phyloP scores from a whole-genome alignment of 2,329 filamentous ascomycete species.

The Alternaria metachromatica region DNA sequence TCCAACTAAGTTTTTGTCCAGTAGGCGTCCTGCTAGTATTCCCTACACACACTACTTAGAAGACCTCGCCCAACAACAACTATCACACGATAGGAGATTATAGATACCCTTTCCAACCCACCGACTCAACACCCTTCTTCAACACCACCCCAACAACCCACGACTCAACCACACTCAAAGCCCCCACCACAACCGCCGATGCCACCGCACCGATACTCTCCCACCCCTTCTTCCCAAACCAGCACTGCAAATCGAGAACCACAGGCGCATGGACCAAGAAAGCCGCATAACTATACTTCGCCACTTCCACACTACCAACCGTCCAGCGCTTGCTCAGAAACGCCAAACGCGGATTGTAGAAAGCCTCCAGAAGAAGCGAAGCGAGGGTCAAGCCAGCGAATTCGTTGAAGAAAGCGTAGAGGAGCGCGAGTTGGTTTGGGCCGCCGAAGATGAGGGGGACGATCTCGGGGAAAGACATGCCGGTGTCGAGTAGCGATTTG shows the following conservation, averaged over 20 bases:
- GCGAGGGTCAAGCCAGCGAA: background rate
- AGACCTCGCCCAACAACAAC: too few species aligned
- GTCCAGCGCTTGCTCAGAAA: background rate
- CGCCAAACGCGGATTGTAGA: background rate
- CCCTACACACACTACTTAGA: too few species aligned
- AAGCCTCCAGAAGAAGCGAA: background rate
- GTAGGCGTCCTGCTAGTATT: too few species aligned
- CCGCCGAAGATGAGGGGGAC: background rate
- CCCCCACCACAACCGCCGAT: constrained; percentile 20
- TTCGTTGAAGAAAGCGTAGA: background rate
- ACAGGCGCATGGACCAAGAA: background rate
- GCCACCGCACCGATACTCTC: background rate
- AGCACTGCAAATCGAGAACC: background rate
- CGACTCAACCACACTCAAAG: constrained; percentile 7
- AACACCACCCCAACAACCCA: constrained; percentile 14
- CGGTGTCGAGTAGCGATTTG: background rate
- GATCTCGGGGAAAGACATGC: background rate
- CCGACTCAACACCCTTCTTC: constrained; percentile 7
- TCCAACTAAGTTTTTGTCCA: too few species aligned
- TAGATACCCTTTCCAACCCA: background rate
- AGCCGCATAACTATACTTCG: background rate
- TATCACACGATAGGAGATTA: background rate
- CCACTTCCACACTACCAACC: background rate
- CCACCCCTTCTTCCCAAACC: background rate
- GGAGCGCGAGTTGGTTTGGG: background rate